A percentile compares a stretch with the other conserved stretches of the same genome.
phyloP scores from a whole-genome alignment of 2,329 filamentous ascomycete species.

The Rhinocladiella mackenziei region DNA sequence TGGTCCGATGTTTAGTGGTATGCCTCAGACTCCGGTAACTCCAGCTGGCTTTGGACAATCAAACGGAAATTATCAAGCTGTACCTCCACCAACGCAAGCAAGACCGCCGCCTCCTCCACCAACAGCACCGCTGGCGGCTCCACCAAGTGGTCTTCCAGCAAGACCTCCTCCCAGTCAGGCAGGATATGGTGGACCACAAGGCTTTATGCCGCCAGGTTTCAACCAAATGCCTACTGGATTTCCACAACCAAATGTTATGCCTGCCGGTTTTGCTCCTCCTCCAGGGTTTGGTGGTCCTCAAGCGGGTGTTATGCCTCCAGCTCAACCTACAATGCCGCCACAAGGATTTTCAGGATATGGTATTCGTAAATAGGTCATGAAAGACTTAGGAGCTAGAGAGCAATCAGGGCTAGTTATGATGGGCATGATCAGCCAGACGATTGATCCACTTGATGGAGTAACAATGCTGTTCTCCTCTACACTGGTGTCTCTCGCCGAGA shows the following conservation, averaged over 20 bases:
- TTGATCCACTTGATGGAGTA: too few relatives aligned
- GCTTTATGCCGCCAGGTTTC: slow-evolving; percentile 47
- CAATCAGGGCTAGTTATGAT: too few relatives aligned
- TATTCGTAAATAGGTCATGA: slow-evolving; percentile 18
- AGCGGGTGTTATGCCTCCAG: slow-evolving; percentile 20
- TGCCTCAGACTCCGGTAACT: slow-evolving; percentile 31
- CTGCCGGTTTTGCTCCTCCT: slow-evolving; percentile 50
- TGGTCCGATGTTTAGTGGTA: slow-evolving; percentile 37
- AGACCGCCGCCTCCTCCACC: slow-evolving; percentile 58
- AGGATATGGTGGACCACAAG: slow-evolving; percentile 63
- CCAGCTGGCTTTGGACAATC: slow-evolving; percentile 41
- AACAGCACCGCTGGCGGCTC: slow-evolving; percentile 46
- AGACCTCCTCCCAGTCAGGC: slow-evolving; percentile 66
- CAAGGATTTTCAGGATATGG: slow-evolving; percentile 23
- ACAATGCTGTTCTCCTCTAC: too few relatives aligned
- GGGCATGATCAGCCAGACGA: too few relatives aligned
- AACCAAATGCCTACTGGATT: slow-evolving; percentile 37
- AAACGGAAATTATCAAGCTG: slow-evolving; percentile 40
- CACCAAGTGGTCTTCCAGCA: slow-evolving; percentile 57
- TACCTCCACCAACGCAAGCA: slow-evolving; percentile 41
- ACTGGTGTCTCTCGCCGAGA: too few relatives aligned
- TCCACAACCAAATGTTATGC: slow-evolving; percentile 40
- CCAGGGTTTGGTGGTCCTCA: slow-evolving; percentile 42
- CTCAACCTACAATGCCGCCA: slow-evolving; percentile 27
- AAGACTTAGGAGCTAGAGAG: neutral